Evolutionary conservation across 345 rosid genomes (phyloP), one percentile per base, ranked within the genome.

Genomic region (Eutrema japonicum): DNA sequence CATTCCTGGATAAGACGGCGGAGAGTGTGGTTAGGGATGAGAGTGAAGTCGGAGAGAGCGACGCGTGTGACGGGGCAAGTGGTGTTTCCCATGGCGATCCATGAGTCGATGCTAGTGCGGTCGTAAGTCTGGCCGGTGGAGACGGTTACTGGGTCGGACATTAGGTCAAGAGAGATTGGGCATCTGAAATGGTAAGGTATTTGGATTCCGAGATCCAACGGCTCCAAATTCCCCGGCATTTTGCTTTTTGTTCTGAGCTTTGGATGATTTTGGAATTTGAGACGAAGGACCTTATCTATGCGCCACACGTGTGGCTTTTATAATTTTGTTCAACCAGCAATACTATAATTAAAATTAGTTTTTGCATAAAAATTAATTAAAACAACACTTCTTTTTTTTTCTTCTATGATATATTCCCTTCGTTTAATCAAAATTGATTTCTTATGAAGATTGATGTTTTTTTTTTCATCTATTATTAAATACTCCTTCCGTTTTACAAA

Each of bases 21-120:
- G 70, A 95, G 99, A 54, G 96, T 95, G 83, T 95, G 99, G 82
- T 95, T 95, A 1, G 99, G 99, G 32, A 92, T 95, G 76, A 95
- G 77, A 50, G 91, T 87, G 82, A 90, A 95, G 61, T 92, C 97
- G 58, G 82, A 49, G 80, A 95, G 98, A 0, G 88, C 77, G 42
- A 79, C 56, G 0, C 99, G 89, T 37, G 97, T 92, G 70, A 92
- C 99, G 0, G 99, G 99, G 42, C 99, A 95, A 29, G 96, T 86
- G 60, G 89, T 86, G 80, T 95, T 90, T 2, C 99, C 99, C 61
- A 90, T 89, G 35, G 96, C 92, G 36, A 90, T 85, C 98, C 99
- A 95, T 0, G 99, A 89, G 72, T 95, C 99, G 83, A 95, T 95
- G 82, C 97, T 84, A 73, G 89, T 43, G 10, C 99, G 88, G 88